These are phyloP conservation scores for Hymenoscyphus salicellus DNA, from an alignment of 2,329 filamentous ascomycete genomes.

Conservation along the genomic window DNA sequence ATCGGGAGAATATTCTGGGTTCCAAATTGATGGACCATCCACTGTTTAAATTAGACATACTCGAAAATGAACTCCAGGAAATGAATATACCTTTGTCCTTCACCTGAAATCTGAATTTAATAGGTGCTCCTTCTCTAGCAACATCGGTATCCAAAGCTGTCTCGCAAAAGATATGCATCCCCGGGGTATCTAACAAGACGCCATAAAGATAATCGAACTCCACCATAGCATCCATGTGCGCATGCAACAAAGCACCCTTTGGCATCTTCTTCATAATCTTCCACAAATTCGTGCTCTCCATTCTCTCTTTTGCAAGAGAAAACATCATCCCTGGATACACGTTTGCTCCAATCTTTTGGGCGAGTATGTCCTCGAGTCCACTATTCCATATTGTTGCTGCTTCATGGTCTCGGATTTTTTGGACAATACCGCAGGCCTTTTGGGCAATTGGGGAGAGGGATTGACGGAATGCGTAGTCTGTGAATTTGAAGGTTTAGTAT, in stretches of 20 bases:
- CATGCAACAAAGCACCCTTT: slow-evolving; percentile 82
- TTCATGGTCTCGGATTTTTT: slow-evolving; percentile 75
- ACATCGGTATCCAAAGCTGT: slow-evolving; percentile 52
- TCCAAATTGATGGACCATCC: slow-evolving; percentile 60
- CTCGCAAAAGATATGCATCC: slow-evolving; percentile 67
- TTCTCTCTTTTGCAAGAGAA: slow-evolving; percentile 75
- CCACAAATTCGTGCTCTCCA: slow-evolving; percentile 84
- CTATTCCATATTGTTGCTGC: slow-evolving; percentile 72
- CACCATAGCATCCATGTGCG: slow-evolving; percentile 88
- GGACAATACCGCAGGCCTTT: slow-evolving; percentile 76
- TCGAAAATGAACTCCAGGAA: background rate
- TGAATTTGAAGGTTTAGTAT: background rate
- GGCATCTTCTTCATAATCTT: slow-evolving; percentile 81
- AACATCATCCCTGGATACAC: slow-evolving; percentile 94
- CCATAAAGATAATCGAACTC: slow-evolving; percentile 78
- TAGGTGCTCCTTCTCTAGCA: slow-evolving; percentile 51
- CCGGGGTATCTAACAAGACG: slow-evolving; percentile 66
- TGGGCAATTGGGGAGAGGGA: slow-evolving; percentile 75
- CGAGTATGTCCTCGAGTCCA: slow-evolving; percentile 66
- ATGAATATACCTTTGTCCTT: slow-evolving; percentile 35
- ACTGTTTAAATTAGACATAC: slow-evolving; percentile 22
- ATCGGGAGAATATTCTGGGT: slow-evolving; percentile 53
- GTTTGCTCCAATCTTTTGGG: slow-evolving; percentile 58
- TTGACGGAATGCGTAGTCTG: slow-evolving; percentile 66
- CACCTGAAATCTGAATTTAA: slow-evolving; percentile 62